Evolutionary conservation across 2,329 filamentous ascomycete genomes (phyloP), one percentile per base, ranked within the genome.

Genomic region (Beauveria varroae): DNA sequence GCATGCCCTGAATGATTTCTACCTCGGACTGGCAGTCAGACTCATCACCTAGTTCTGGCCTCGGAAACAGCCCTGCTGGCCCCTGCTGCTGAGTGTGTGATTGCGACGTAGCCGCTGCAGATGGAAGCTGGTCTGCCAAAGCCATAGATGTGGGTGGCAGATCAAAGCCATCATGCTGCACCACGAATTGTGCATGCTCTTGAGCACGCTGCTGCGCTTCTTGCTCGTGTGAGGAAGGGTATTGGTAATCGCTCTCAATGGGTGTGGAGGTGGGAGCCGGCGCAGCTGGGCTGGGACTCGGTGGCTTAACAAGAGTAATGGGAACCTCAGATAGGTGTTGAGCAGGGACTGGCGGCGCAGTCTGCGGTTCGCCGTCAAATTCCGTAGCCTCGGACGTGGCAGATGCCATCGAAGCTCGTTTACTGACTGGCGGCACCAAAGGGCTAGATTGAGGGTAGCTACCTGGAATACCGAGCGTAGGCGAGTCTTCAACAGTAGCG

Each of bases 301-400:
- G 67, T 26, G 71, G 67, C 55, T 70, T 70, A 28, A 69, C 62
- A 52, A 69, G 64, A 22, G 66, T 67, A 52, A 67, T 66, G 52
- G 68, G 67, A 16, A 68, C 65, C 43, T 69, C 66, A 16, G 65
- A 54, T 12, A 67, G 66, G 26, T 68, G 57, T 12, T 69, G 65
- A 26, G 74, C 70, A 49, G 73, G 75, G 18, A 76, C 67, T 1
- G 79, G 75, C 1, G 80, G 74, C 51, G 86, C 82, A 1, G 81
- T 83, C 69, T 91, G 88, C 24, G 86, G 80, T 66, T 91, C 88
- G n/a, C 79, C 81, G 65, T 92, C 89, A 66, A 91, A 89, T 67
- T 90, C 86, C 0, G 88, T 91, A 8, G 81, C 81, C 47, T 80
- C 80, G n/a, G 86, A 87, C 6, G 74, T 75, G 52, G 75, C 75